A percentile compares a stretch with the other conserved stretches of the same genome.
Conservation (phyloP, 2,329 filamentous ascomycete genomes). For the Arthrobotrys musiformis region DNA sequence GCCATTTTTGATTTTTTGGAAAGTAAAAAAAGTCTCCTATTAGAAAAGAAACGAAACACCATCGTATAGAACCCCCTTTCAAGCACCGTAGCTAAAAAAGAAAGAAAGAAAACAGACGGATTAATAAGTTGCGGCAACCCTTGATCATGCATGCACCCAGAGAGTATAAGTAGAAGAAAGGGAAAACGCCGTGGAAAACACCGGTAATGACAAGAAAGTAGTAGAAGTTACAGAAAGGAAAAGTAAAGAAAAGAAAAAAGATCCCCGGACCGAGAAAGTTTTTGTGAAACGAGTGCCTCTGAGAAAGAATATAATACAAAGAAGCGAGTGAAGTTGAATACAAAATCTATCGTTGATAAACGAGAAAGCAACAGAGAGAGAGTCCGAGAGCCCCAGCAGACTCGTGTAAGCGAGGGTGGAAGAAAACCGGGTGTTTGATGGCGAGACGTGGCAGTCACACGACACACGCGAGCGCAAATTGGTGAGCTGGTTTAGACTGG, state of each 20-base stretch:
- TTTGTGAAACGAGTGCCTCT: not conserved
- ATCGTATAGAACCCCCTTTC: not conserved
- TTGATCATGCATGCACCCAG: constrained; percentile 36
- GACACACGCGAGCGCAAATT: not conserved
- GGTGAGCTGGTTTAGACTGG: constrained; percentile 13
- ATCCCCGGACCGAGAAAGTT: not conserved
- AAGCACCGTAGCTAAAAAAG: not conserved
- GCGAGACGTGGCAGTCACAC: not conserved
- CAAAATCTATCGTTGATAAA: constrained; percentile 20
- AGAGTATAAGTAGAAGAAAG: not conserved
- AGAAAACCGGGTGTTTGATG: not conserved
- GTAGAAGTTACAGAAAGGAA: constrained; percentile 3
- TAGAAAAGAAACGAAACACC: constrained; percentile 7
- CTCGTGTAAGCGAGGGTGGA: not conserved
- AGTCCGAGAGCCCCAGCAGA: constrained; percentile 32
- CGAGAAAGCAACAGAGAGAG: not conserved
- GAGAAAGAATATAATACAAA: constrained; percentile 26
- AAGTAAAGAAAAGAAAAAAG: not conserved
- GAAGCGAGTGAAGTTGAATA: constrained; percentile 29
- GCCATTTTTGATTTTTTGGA: not conserved
- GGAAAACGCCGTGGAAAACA: constrained; percentile 18
- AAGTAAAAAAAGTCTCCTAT: not conserved
- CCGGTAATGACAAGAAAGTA: constrained; percentile 30
- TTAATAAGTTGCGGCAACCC: not conserved
- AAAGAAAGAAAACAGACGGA: not conserved